phyloP scores from a whole-genome alignment of 1,284 basidiomycete species.

The Trametes sp. region DNA sequence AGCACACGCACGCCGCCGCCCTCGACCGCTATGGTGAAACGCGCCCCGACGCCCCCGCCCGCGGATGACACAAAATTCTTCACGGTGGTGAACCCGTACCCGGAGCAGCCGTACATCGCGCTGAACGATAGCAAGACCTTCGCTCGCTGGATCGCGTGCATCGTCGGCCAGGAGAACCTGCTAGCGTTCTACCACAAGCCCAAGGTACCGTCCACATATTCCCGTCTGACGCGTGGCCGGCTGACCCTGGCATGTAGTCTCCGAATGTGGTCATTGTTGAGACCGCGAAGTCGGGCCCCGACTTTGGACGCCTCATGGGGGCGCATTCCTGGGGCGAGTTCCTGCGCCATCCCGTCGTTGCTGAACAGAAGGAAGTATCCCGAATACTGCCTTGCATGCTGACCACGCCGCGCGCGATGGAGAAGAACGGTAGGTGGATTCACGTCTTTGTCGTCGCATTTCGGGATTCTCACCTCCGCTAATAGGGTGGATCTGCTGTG shows the following conservation, averaged over 20 bases:
- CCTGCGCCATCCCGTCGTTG: constrained; percentile 50
- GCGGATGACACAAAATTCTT: constrained; percentile 66
- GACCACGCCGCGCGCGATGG: constrained; percentile 49
- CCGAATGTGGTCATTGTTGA: constrained; percentile 73
- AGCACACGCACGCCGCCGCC: not conserved
- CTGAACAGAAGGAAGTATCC: constrained; percentile 51
- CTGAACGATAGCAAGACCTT: constrained; percentile 58
- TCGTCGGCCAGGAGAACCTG: constrained; percentile 55
- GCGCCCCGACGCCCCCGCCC: constrained; percentile 58
- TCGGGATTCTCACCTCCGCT: not conserved
- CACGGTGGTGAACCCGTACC: constrained; percentile 69
- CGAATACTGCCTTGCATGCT: constrained; percentile 63
- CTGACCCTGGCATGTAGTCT: constrained; percentile 47
- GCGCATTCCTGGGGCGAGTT: constrained; percentile 70
- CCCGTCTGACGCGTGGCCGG: not conserved
- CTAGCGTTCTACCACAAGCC: constrained; percentile 69
- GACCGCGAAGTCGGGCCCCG: constrained; percentile 48
- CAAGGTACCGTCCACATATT: constrained; percentile 46
- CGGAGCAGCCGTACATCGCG: constrained; percentile 61
- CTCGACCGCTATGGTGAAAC: constrained; percentile 59
- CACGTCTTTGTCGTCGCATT: not conserved
- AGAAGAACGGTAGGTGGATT: constrained; percentile 52
- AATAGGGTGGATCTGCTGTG: constrained; percentile 69
- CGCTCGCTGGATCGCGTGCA: constrained; percentile 69
- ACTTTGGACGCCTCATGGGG: constrained; percentile 60